These are phyloP conservation scores for Myxozyma geophila DNA, from an alignment of 805 yeast genomes.

Conservation along the genomic window DNA sequence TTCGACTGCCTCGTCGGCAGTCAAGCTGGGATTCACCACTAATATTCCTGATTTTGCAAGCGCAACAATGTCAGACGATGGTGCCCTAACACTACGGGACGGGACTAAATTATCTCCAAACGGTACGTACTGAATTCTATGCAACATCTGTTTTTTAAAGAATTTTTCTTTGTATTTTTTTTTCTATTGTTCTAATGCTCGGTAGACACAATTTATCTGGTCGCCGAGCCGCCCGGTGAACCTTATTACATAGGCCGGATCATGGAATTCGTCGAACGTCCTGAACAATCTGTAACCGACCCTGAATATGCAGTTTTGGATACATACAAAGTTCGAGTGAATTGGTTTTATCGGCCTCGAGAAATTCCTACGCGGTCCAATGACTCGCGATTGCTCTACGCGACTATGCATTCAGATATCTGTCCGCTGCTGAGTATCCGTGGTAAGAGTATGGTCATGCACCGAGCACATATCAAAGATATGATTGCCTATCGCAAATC, in stretches of 20 bases:
- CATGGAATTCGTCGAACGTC: slow-evolving; percentile 66
- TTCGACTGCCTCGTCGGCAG: slow-evolving; percentile 3
- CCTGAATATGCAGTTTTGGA: slow-evolving; percentile 51
- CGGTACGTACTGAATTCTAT: slow-evolving; percentile 37
- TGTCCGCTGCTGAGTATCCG: slow-evolving; percentile 78
- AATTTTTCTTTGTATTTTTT: background rate
- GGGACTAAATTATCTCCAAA: slow-evolving; percentile 40
- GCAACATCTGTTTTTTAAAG: background rate
- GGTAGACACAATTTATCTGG: slow-evolving; percentile 72
- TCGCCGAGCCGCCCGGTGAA: slow-evolving; percentile 92
- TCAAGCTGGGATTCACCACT: slow-evolving; percentile 34
- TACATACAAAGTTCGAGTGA: slow-evolving; percentile 66
- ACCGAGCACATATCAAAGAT: slow-evolving; percentile 66
- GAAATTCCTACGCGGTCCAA: slow-evolving; percentile 70
- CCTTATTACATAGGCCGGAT: slow-evolving; percentile 89
- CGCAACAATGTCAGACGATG: slow-evolving; percentile 46
- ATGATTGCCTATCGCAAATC: slow-evolving; percentile 57
- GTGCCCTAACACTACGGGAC: slow-evolving; percentile 41
- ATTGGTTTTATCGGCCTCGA: slow-evolving; percentile 90
- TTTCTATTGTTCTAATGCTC: slow-evolving; percentile 2
- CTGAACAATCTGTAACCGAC: background rate
- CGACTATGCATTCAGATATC: slow-evolving; percentile 82
- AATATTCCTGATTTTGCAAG: slow-evolving; percentile 48
- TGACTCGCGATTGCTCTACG: slow-evolving; percentile 78
- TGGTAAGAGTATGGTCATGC: slow-evolving; percentile 74